Evolutionary conservation across 768 basidiomycete species (phyloP), one percentile per base, ranked within the genome.

Genomic region (Sistotremastrum niveocremeum): DNA sequence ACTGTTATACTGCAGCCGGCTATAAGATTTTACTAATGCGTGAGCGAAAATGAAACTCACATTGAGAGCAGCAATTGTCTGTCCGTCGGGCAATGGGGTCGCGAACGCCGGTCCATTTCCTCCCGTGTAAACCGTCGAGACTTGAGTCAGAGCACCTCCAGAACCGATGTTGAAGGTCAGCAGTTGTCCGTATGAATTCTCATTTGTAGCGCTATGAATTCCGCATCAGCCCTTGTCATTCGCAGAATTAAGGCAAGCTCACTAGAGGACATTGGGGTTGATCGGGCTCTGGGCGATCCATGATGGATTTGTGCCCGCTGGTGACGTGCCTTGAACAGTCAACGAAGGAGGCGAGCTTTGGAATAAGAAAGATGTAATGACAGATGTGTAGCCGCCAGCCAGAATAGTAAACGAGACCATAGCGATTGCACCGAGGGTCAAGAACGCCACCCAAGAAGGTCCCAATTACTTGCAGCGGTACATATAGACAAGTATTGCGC

Each of bases 351-450:
- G 62, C 20, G 71, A 64, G 7, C 72, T 61, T 54, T 75, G 70
- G 62, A 83, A 84, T 34, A 74, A 54, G 58, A 81, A 83, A 0
- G 76, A 72, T 2, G 75, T 76, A 45, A 84, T 66, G 52, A 77
- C 79, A 48, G 73, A 60, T 20, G 64, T 59, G 55, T 74, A 82
- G 10, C 80, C 80, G 34, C 81, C 80, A 33, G 81, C 81, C 34
- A 83, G 67, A 49, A 84, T 78, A 3, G 68, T 79, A 55, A 79
- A 75, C 46, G 73, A 69, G 52, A 82, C 80, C 81, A 82, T 83
- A 39, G 20, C 20, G 20, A 20, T 20, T 20, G 20, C 20, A 20
- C 20, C 20, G 20, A 20, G 20, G 20, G 20, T 20, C 20, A 20
- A 20, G 20, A 20, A 20, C 20, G 20, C 20, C 20, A 20, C 20